Percentiles rank a stretch among this genome's conserved stretches.
Conservation (phyloP, 345 rosid genomes). For the Populus simonii region DNA sequence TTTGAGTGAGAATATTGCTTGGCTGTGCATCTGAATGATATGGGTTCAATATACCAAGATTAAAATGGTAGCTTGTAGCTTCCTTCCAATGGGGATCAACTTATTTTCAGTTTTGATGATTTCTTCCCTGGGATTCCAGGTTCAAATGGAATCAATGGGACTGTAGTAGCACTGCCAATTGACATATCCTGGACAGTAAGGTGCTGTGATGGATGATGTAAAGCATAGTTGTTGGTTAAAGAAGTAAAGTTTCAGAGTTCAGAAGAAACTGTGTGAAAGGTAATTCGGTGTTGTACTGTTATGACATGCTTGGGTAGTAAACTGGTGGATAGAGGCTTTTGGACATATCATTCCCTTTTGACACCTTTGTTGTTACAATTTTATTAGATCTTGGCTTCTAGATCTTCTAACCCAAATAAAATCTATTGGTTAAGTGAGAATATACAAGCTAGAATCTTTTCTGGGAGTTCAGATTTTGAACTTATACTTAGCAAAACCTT, state of each 20-base stretch:
- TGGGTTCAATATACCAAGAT: neutral
- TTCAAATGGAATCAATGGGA: neutral
- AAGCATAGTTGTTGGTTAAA: neutral
- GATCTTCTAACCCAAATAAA: neutral
- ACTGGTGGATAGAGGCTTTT: neutral
- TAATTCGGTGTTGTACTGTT: neutral
- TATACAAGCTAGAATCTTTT: neutral
- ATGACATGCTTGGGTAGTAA: neutral
- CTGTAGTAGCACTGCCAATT: constrained; percentile 1
- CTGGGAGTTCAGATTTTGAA: neutral
- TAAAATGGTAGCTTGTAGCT: neutral
- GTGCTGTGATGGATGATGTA: neutral
- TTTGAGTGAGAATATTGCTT: neutral
- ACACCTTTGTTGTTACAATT: neutral
- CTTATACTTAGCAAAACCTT: no score
- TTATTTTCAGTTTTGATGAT: constrained; percentile 2
- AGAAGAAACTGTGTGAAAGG: neutral
- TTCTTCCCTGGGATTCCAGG: constrained; percentile 7
- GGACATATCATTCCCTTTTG: neutral
- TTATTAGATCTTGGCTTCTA: neutral
- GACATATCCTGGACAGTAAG: neutral
- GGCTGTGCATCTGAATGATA: neutral
- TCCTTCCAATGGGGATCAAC: neutral
- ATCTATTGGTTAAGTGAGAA: neutral
- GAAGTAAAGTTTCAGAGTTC: neutral